These are phyloP conservation scores for Panus rudis DNA, from an alignment of 768 basidiomycete genomes.

Conservation along the genomic window DNA sequence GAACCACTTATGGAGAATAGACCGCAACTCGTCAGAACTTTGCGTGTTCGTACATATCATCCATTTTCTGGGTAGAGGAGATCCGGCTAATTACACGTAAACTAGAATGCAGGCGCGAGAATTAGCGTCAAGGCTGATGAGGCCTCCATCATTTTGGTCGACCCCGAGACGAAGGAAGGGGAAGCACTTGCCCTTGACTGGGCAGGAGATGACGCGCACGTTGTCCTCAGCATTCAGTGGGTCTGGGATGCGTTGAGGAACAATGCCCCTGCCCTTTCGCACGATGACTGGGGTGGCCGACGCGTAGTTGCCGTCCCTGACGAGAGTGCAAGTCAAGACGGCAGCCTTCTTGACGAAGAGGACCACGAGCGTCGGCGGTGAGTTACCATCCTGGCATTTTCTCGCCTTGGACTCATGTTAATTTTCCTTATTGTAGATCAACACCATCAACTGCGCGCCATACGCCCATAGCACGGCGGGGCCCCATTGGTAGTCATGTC, in stretches of 20 bases:
- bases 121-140: not conserved
- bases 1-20: not conserved
- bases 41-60: not conserved
- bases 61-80: not conserved
- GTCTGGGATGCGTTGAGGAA: not conserved
- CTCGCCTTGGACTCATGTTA: not conserved
- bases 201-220: not conserved
- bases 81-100: not conserved
- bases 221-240: not conserved
- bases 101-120: not conserved
- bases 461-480: too few species aligned
- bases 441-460: too few species aligned
- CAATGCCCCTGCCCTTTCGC: not conserved
- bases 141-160: not conserved
- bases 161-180: not conserved
- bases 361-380: not conserved
- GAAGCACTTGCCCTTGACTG: not conserved
- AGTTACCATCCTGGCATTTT: not conserved
- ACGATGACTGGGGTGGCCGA: not conserved
- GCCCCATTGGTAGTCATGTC: too few species aligned
- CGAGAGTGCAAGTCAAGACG: not conserved
- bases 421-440: not conserved
- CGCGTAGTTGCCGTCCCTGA: not conserved
- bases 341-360: not conserved
- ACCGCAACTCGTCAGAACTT: not conserved